Evolutionary conservation across 345 rosid species (phyloP).

Genomic region (Microthlaspi erraticum): DNA sequence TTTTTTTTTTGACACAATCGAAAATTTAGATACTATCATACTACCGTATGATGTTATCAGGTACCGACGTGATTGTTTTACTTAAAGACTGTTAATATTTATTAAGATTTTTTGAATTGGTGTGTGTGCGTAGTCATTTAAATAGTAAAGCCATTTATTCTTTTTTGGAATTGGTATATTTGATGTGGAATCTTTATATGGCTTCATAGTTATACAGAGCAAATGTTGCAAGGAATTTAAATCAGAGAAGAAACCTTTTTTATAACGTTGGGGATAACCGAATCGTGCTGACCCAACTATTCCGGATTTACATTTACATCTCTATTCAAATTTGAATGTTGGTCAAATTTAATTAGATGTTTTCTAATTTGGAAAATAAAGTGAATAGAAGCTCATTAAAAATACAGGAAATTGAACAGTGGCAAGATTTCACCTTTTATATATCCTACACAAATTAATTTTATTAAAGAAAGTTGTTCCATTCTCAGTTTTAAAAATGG

Average conservation of each 20-base stretch:
- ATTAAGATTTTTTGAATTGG: constrained; percentile 3
- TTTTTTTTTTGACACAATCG: background rate
- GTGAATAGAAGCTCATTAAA: background rate
- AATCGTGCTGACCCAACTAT: constrained; percentile 32
- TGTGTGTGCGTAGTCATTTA: constrained; percentile 20
- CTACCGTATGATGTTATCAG: background rate
- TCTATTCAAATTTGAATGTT: background rate
- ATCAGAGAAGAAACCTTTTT: constrained; percentile 32
- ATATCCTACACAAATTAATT: background rate
- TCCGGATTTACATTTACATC: constrained; percentile 16
- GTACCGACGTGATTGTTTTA: background rate
- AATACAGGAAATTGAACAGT: background rate
- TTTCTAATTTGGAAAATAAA: background rate
- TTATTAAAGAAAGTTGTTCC: background rate
- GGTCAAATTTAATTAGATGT: background rate
- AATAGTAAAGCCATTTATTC: background rate
- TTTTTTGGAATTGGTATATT: background rate
- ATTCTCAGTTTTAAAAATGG: background rate
- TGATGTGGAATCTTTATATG: constrained; percentile 32
- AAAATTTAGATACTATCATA: background rate
- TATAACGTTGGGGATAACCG: constrained; percentile 28
- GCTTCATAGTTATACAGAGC: constrained; percentile 4
- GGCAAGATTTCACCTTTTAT: background rate
- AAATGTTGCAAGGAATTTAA: constrained; percentile 26
- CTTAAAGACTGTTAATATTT: constrained; percentile 2